Evolutionary conservation across 352 stramenopile genomes (phyloP).

Genomic region (Globisporangium megalacanthum): DNA sequence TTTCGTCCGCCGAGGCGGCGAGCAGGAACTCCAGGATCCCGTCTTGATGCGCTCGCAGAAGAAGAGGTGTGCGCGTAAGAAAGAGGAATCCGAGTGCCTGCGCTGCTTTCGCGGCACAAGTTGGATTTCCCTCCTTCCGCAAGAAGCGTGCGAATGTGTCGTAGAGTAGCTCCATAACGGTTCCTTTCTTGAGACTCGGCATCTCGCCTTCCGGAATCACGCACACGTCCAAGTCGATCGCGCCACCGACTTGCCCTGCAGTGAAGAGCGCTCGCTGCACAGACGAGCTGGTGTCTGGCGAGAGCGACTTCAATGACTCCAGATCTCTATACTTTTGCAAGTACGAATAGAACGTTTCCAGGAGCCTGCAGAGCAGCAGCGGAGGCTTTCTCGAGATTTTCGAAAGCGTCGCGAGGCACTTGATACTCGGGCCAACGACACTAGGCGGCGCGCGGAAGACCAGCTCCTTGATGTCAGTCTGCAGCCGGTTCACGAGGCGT

Average conservation of each 20-base stretch:
- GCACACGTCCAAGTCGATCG: constrained; percentile 59
- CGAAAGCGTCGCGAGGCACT: constrained; percentile 62
- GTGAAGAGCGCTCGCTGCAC: constrained; percentile 77
- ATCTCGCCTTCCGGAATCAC: constrained; percentile 19
- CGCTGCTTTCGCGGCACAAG: constrained; percentile 64
- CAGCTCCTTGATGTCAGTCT: constrained; percentile 59
- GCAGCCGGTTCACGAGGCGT: constrained; percentile 35
- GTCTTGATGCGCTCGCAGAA: constrained; percentile 74
- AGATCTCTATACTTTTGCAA: constrained; percentile 42
- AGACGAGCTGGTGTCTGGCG: constrained; percentile 29
- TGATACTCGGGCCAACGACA: constrained; percentile 72
- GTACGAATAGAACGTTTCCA: constrained; percentile 61
- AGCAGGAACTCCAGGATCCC: constrained; percentile 50
- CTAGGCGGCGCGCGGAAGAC: constrained; percentile 69
- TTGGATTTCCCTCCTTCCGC: constrained; percentile 30
- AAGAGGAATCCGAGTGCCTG: constrained; percentile 84
- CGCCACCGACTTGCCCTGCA: constrained; percentile 56
- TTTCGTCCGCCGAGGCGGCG: constrained; percentile 26
- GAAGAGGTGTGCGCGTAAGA: constrained; percentile 49
- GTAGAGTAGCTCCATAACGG: constrained; percentile 59
- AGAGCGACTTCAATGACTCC: constrained; percentile 28
- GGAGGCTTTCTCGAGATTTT: constrained; percentile 33
- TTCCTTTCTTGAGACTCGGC: constrained; percentile 37
- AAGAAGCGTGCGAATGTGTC: constrained; percentile 48
- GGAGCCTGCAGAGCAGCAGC: constrained; percentile 44